phyloP scores from a whole-genome alignment of 176 grass and related monocot genomes.

The Areca catechu region DNA sequence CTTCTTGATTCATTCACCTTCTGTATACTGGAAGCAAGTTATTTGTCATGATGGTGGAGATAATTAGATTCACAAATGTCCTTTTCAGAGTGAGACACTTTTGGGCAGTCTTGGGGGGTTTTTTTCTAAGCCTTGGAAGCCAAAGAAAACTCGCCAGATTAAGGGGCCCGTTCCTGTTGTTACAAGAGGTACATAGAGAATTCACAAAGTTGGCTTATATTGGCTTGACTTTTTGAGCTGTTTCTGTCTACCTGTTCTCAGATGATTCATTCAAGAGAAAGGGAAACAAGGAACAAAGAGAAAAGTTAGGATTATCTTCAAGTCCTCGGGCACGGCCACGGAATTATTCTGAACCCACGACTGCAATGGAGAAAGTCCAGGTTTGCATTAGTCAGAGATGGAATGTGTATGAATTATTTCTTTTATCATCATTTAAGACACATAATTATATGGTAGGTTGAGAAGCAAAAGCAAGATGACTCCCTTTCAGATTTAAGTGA shows the following conservation, averaged over 20 bases:
- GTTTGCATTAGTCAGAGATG: slow-evolving; percentile 20
- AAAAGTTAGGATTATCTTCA: slow-evolving; percentile 43
- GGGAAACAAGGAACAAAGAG: slow-evolving; percentile 41
- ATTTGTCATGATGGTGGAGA: too few relatives aligned
- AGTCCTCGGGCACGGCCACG: slow-evolving; percentile 20
- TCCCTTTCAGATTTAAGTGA: slow-evolving; percentile 50
- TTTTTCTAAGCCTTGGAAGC: slow-evolving; percentile 86
- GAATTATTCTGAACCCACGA: slow-evolving; percentile 23
- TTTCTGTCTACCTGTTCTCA: slow-evolving; percentile 17
- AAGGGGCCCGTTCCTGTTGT: slow-evolving; percentile 38
- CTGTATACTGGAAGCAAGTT: too few relatives aligned
- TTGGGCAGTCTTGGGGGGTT: slow-evolving; percentile 84
- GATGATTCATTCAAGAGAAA: slow-evolving; percentile 33
- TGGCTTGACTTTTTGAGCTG: neutral
- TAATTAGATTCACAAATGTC: neutral
- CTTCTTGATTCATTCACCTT: too few relatives aligned
- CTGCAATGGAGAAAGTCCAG: slow-evolving; percentile 50
- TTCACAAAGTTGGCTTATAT: too few relatives aligned
- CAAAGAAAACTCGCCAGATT: slow-evolving; percentile 77
- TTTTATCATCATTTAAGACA: neutral
- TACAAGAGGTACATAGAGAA: slow-evolving; percentile 35
- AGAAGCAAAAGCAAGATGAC: slow-evolving; percentile 71
- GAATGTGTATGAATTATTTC: neutral
- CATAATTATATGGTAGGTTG: slow-evolving; percentile 23
- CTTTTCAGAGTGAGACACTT: slow-evolving; percentile 79